These are phyloP conservation scores for Puccinia hordei DNA, from an alignment of 1,284 basidiomycete genomes.

Conservation along the genomic window DNA sequence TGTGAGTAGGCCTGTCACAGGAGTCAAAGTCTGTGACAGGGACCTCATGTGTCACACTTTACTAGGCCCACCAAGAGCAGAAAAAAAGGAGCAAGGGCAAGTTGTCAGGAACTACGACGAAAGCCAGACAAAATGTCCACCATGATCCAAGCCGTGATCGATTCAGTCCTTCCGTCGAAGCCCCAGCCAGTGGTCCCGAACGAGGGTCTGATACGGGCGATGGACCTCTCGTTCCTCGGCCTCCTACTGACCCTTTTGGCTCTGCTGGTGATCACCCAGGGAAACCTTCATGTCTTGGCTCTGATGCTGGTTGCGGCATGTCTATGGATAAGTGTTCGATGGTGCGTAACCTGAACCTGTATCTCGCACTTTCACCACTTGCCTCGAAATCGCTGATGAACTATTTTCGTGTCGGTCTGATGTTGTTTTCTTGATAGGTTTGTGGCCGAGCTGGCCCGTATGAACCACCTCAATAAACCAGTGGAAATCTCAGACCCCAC, in stretches of 20 bases:
- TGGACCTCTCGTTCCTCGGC: constrained; percentile 60
- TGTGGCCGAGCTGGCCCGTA: constrained; percentile 31
- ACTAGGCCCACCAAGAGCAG: not conserved
- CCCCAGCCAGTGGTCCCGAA: constrained; percentile 52
- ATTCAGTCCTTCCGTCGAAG: constrained; percentile 44
- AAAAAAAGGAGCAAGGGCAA: not conserved
- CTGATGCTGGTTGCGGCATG: constrained; percentile 58
- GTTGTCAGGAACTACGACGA: not conserved
- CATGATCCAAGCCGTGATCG: constrained; percentile 46
- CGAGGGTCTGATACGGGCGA: constrained; percentile 55
- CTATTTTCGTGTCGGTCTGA: not conserved
- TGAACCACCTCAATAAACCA: constrained; percentile 47
- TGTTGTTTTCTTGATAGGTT: constrained; percentile 22
- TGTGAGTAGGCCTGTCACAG: too few relatives aligned
- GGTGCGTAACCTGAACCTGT: constrained; percentile 55
- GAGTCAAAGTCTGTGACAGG: too few relatives aligned
- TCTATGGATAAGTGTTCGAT: constrained; percentile 59
- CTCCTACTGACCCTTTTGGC: constrained; percentile 58
- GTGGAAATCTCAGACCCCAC: not conserved
- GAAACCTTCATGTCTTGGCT: constrained; percentile 59
- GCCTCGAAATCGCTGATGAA: not conserved
- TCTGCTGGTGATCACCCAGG: constrained; percentile 57
- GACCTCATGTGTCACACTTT: too few relatives aligned
- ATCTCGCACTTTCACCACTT: not conserved
- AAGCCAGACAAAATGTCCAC: constrained; percentile 8